Percentiles rank a stretch among this genome's conserved stretches.
These are phyloP conservation scores for Ananas comosus DNA, from an alignment of 176 grass and related monocot genomes.

Conservation along the genomic window DNA sequence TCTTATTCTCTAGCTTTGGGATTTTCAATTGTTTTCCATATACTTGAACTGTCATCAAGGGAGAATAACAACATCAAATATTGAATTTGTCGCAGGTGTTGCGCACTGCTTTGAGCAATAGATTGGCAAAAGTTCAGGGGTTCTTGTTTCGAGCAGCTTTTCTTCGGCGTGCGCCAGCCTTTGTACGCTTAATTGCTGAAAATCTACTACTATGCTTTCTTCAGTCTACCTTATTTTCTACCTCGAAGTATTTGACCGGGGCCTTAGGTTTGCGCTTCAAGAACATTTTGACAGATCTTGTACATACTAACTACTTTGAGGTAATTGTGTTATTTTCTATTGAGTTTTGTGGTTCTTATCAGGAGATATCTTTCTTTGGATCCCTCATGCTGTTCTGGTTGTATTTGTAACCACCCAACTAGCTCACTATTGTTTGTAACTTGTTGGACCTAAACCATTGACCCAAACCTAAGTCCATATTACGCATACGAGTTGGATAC, in stretches of 20 bases:
- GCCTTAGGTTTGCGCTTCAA: slow-evolving; percentile 75
- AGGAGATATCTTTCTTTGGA: not conserved
- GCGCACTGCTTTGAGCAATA: slow-evolving; percentile 80
- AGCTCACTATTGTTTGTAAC: too few relatives aligned
- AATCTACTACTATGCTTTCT: slow-evolving; percentile 88
- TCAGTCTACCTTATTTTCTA: slow-evolving; percentile 70
- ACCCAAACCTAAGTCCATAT: too few relatives aligned
- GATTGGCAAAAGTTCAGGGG: slow-evolving; percentile 90
- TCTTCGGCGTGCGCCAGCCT: slow-evolving; percentile 71
- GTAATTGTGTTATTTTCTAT: slow-evolving; percentile 23
- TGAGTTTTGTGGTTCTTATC: slow-evolving; percentile 15
- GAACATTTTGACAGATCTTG: slow-evolving; percentile 86
- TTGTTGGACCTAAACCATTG: too few relatives aligned
- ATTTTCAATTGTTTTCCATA: slow-evolving; percentile 3
- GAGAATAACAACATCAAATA: slow-evolving; percentile 20
- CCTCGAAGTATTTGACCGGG: slow-evolving; percentile 86
- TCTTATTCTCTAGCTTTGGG: not conserved
- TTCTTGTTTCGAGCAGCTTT: slow-evolving; percentile 96
- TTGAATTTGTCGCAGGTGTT: slow-evolving; percentile 49
- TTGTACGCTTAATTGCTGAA: slow-evolving; percentile 69
- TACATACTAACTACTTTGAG: slow-evolving; percentile 96
- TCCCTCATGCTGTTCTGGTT: not conserved
- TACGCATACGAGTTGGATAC: not conserved
- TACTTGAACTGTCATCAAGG: slow-evolving; percentile 6
- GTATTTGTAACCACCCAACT: not conserved